Conservation (phyloP, 1,284 basidiomycete species). For the Leccinum subfulvum region DNA sequence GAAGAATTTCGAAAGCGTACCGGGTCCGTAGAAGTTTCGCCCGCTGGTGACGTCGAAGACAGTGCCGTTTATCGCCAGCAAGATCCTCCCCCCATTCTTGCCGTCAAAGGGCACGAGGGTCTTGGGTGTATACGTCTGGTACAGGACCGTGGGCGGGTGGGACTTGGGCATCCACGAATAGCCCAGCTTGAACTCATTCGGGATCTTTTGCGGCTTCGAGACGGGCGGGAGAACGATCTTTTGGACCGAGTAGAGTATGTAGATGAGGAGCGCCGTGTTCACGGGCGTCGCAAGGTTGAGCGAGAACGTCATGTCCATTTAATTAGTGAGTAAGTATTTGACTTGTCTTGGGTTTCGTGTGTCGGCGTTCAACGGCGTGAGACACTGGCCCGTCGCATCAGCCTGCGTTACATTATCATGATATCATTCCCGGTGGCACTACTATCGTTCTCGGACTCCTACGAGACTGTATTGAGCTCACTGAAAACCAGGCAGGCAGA, state of each 20-base stretch:
- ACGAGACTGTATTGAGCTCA: no score
- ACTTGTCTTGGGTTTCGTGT: no score
- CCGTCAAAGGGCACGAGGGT: conserved; percentile 73
- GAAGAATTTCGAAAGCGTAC: conserved; percentile 41
- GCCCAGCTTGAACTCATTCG: conserved; percentile 70
- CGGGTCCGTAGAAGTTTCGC: conserved; percentile 89
- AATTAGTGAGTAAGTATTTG: no score
- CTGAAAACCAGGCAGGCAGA: no score
- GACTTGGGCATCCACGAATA: conserved; percentile 86
- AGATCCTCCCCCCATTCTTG: conserved; percentile 65
- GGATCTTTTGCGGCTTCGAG: conserved; percentile 46
- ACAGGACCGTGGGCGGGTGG: conserved; percentile 76
- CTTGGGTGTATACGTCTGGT: conserved; percentile 74
- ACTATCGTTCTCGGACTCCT: no score
- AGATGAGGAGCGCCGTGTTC: conserved; percentile 73
- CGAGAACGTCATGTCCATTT: conserved; percentile 24
- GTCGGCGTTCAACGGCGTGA: no score
- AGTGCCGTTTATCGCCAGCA: conserved; percentile 83
- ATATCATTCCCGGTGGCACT: no score
- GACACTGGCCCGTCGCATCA: no score
- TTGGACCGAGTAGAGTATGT: conserved; percentile 77
- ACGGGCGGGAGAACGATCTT: conserved; percentile 69
- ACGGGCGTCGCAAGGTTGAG: conserved; percentile 64
- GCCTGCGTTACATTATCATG: no score
- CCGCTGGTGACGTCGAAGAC: conserved; percentile 93